Conservation (phyloP, 2,329 filamentous ascomycete species). For the Sarocladiaceae sp. region DNA sequence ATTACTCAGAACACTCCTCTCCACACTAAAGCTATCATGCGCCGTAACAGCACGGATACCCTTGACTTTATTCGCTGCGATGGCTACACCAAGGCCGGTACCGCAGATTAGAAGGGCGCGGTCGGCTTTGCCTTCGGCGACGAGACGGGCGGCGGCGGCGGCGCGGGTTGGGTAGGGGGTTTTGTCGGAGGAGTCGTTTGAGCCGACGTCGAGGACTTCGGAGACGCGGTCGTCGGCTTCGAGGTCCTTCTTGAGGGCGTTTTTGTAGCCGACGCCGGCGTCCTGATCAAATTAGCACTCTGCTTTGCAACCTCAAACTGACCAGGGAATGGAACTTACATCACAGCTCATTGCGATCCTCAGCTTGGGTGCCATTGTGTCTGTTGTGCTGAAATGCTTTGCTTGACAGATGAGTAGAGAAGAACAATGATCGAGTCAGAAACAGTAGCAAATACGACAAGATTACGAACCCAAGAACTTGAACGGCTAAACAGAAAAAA, state of each 20-base stretch:
- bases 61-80: slow-evolving; percentile 83
- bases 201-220: slow-evolving; percentile 70
- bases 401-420: slow-evolving; percentile 9
- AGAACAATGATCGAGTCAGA: slow-evolving; percentile 4
- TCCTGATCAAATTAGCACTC: slow-evolving; percentile 37
- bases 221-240: slow-evolving; percentile 62
- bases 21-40: slow-evolving; percentile 81
- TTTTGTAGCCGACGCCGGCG: slow-evolving; percentile 75
- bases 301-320: neutral
- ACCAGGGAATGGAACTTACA: slow-evolving; percentile 31
- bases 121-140: slow-evolving; percentile 63
- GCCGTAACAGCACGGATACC: slow-evolving; percentile 85
- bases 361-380: slow-evolving; percentile 43
- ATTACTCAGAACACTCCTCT: slow-evolving; percentile 76
- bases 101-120: slow-evolving; percentile 80
- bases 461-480: neutral
- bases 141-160: slow-evolving; percentile 63
- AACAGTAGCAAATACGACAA: neutral
- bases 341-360: slow-evolving; percentile 51
- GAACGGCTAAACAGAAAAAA: neutral
- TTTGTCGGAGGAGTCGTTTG: slow-evolving; percentile 62
- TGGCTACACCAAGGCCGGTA: slow-evolving; percentile 82
- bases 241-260: slow-evolving; percentile 70
- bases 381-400: too few relatives aligned
- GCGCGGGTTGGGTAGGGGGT: slow-evolving; percentile 80